A percentile compares a stretch with the other conserved stretches of the same genome.
Conservation (phyloP, 345 rosid genomes). For the Abelmoschus esculentus region DNA sequence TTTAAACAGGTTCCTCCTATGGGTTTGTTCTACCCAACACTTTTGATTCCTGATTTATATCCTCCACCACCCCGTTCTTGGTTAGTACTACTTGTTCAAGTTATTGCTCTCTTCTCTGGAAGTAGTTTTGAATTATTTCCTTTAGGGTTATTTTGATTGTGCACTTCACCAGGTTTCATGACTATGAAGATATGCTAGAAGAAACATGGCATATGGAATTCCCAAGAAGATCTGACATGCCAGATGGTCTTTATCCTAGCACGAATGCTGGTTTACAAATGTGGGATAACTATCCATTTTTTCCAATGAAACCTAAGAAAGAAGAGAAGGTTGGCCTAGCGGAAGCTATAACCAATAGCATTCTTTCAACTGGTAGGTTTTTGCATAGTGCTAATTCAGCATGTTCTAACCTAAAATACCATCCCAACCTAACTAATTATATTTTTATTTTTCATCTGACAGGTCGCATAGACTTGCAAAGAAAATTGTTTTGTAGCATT, state of each 20-base stretch:
- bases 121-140: slow-evolving; percentile 11
- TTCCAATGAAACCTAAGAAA: slow-evolving; percentile 61
- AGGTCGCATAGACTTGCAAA: slow-evolving; percentile 90
- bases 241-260: slow-evolving; percentile 47
- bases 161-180: slow-evolving; percentile 54
- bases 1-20: slow-evolving; percentile 75
- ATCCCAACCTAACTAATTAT: slow-evolving; percentile 8
- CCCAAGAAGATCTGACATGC: slow-evolving; percentile 22
- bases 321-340: slow-evolving; percentile 98
- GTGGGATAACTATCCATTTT: slow-evolving; percentile 73
- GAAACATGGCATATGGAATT: slow-evolving; percentile 82
- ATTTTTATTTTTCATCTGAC: slow-evolving; percentile 16
- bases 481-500: slow-evolving; percentile 81
- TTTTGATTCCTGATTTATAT: slow-evolving; percentile 76
- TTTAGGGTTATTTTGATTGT: neutral
- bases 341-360: slow-evolving; percentile 78
- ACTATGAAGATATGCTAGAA: slow-evolving; percentile 87
- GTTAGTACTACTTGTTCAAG: slow-evolving; percentile 27
- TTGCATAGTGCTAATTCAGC: slow-evolving; percentile 7
- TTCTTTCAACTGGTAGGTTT: slow-evolving; percentile 74
- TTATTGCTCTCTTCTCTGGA: neutral
- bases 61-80: slow-evolving; percentile 87
- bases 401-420: slow-evolving; percentile 1
- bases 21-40: slow-evolving; percentile 87
- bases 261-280: slow-evolving; percentile 51